A percentile compares a stretch with the other conserved stretches of the same genome.
These are phyloP conservation scores for Mortierella antarctica DNA, from an alignment of 192 early-diverging fungal genomes.

Conservation along the genomic window DNA sequence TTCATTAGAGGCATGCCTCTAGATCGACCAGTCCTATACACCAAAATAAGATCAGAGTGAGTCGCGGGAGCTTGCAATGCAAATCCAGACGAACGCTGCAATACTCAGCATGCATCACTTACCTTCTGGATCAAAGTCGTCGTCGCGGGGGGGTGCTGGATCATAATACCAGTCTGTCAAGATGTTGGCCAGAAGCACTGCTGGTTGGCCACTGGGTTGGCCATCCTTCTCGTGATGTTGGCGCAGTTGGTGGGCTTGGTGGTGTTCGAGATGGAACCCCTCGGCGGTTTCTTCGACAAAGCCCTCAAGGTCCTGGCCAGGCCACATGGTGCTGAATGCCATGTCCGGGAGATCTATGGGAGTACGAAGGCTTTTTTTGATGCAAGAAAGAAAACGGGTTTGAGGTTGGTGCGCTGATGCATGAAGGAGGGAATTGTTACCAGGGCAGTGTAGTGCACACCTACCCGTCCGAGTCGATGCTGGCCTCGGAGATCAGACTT, in stretches of 20 bases:
- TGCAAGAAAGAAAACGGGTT: neutral
- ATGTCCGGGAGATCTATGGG: conserved; percentile 17
- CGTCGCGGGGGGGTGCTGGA: neutral
- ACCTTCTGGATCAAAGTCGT: conserved; percentile 26
- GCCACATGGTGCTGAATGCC: conserved; percentile 12
- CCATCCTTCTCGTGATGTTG: too few species aligned
- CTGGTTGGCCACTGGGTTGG: neutral
- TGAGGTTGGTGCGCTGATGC: neutral
- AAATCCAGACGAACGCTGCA: too few species aligned
- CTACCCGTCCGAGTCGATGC: conserved; percentile 44
- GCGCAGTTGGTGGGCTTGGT: too few species aligned
- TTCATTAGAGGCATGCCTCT: too few species aligned
- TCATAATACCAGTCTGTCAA: conserved; percentile 9
- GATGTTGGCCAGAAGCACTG: neutral
- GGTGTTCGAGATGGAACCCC: neutral
- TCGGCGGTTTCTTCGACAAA: conserved; percentile 6
- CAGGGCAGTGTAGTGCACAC: too few species aligned
- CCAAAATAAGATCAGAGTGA: too few species aligned
- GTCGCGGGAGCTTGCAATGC: too few species aligned
- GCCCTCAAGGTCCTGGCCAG: conserved; percentile 1
- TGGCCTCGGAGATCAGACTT: conserved; percentile 24
- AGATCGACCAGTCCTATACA: too few species aligned
- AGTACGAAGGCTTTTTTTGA: conserved; percentile 25
- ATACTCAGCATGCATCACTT: neutral
- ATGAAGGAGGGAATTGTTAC: neutral